Evolutionary conservation across 2,329 filamentous ascomycete genomes (phyloP), one percentile per base, ranked within the genome.

Genomic region (Xylariaceae sp.): DNA sequence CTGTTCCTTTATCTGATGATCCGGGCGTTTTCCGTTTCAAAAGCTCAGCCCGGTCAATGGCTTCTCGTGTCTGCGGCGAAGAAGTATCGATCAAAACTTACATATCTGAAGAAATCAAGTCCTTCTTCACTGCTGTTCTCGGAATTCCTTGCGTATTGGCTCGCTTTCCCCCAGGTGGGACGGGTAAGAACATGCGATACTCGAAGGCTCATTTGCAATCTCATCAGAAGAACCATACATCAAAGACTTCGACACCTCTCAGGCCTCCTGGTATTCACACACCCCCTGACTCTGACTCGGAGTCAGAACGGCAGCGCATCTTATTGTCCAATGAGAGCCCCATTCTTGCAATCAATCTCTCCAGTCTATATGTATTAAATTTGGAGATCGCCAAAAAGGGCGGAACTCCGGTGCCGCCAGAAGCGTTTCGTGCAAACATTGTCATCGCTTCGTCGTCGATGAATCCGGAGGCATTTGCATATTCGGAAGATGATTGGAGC

Each of bases 261-360:
- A 73, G 76, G 17, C 83, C 80, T 54, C 80, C 79, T 30, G 68
- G 65, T 38, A 72, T 76, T 1, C 76, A 77, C 15, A 80, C 76
- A 17, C 79, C 77, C 9, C 75, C 77, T 2, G 80, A 83, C 44
- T 85, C 81, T 0, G 81, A 81, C 52, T 72, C 71, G 22, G 74
- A 83, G 60, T 60, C 54, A 27, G 48, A 67, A 47, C 66, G 77
- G 45, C 66, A 61, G 11, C 80, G 83, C 3, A 90, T 97, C 32
- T 72, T 94, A 0, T 74, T 99, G 3, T 88, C 91, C 19, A 99
- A 99, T 65, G 94, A 97, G 68, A 95, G 90, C 46, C 92, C 94
- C 0, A 95, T 99, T 40, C 78, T 99, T 1, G 81, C 89, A 42
- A 85, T 97, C 48, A 90, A 89, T 17, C 79, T 82, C 47, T 83